A percentile compares a stretch with the other conserved stretches of the same genome.
Conservation (phyloP, 164 flowering plant species). For the Sedum album region DNA sequence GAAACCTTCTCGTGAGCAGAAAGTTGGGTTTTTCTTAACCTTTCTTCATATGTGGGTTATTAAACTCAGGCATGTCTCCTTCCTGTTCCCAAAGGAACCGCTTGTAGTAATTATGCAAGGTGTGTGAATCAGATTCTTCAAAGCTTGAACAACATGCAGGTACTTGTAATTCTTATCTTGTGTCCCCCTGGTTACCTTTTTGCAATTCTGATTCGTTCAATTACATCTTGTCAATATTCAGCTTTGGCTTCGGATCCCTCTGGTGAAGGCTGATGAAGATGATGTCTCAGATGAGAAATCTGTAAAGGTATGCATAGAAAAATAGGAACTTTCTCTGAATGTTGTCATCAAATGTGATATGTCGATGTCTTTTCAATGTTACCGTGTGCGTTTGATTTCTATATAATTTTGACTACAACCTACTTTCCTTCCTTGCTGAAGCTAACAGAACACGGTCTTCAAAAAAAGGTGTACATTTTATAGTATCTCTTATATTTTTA, state of each 20-base stretch:
- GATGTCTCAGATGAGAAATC: conserved; percentile 22
- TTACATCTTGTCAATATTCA: conserved; percentile 21
- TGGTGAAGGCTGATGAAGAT: conserved; percentile 66
- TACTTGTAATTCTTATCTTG: conserved; percentile 14
- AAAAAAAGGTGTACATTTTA: background rate
- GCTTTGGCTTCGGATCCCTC: conserved; percentile 98
- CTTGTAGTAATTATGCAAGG: conserved; percentile 92
- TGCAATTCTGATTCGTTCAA: background rate
- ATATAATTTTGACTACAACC: background rate
- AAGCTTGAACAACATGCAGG: conserved; percentile 80
- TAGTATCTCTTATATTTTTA: background rate
- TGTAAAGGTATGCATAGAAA: conserved; percentile 29
- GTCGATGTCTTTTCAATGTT: too few relatives aligned
- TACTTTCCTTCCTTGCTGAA: background rate
- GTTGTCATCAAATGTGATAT: too few relatives aligned
- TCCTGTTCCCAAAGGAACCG: conserved; percentile 69
- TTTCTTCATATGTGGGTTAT: background rate
- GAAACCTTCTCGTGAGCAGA: too few relatives aligned
- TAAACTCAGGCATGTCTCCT: conserved; percentile 81
- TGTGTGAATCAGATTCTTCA: conserved; percentile 90
- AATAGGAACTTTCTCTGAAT: too few relatives aligned
- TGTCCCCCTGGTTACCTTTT: background rate
- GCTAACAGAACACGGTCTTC: background rate
- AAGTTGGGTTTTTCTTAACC: background rate
- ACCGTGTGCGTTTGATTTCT: too few relatives aligned